Percentiles rank a stretch among this genome's conserved stretches.
Conservation (phyloP, 106 monocot species). For the Dactylorhiza incarnata region DNA sequence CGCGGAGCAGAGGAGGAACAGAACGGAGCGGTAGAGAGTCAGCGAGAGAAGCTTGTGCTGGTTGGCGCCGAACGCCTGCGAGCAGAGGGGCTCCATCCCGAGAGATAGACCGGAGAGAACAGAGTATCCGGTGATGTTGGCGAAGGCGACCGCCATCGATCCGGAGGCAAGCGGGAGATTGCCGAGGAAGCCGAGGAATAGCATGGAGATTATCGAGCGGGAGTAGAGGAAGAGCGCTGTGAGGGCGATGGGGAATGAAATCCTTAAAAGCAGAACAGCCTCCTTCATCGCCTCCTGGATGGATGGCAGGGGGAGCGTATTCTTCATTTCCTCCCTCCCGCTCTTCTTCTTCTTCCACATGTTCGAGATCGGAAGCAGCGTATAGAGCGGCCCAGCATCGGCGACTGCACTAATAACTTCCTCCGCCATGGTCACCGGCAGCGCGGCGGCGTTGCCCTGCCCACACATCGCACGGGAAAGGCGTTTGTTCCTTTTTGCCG, state of each 20-base stretch:
- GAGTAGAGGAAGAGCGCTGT: slow-evolving; percentile 21
- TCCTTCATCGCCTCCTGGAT: not conserved
- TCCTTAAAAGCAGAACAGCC: slow-evolving; percentile 4
- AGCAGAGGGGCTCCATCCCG: slow-evolving; percentile 59
- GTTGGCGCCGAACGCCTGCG: slow-evolving; percentile 47
- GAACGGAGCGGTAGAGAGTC: slow-evolving; percentile 20
- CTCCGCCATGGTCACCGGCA: not conserved
- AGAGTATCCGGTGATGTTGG: slow-evolving; percentile 80
- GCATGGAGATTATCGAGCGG: slow-evolving; percentile 22
- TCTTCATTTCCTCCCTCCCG: not conserved
- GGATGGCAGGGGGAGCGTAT: not conserved
- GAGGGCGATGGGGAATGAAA: slow-evolving; percentile 17
- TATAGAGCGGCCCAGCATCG: not conserved
- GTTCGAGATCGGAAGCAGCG: not conserved
- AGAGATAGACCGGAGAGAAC: slow-evolving; percentile 51
- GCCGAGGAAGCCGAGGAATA: slow-evolving; percentile 19
- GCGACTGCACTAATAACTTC: not conserved
- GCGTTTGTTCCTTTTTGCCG: not conserved
- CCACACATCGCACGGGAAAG: not conserved
- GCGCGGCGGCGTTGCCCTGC: not conserved
- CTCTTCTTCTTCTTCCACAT: not conserved
- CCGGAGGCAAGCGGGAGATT: slow-evolving; percentile 21
- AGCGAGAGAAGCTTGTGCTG: slow-evolving; percentile 16
- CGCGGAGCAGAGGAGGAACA: slow-evolving; percentile 20
- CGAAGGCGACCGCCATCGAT: slow-evolving; percentile 35